These are phyloP conservation scores for Salix arbutifolia DNA, from an alignment of 345 rosid species.

Conservation along the genomic window DNA sequence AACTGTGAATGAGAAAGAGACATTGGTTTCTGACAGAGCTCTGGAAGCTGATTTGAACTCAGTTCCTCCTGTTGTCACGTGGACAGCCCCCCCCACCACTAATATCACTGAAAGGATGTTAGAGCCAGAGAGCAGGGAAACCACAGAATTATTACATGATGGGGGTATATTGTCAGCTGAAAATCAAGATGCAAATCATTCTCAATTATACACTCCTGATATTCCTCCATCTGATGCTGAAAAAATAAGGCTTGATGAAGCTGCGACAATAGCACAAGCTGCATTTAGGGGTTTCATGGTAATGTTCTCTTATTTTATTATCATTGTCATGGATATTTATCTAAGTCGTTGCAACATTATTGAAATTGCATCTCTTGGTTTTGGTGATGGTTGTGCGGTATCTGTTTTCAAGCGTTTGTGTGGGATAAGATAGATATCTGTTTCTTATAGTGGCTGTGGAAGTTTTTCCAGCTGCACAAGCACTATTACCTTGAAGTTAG, in stretches of 20 bases:
- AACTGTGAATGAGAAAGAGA: conserved; percentile 43
- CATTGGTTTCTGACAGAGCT: conserved; percentile 49
- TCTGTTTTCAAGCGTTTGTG: neutral
- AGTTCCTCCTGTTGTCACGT: conserved; percentile 42
- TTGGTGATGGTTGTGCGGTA: neutral
- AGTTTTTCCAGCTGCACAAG: neutral
- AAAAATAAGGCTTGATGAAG: conserved; percentile 49
- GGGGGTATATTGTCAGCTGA: conserved; percentile 30
- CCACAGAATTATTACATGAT: conserved; percentile 37
- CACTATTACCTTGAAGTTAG: neutral
- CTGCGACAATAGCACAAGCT: conserved; percentile 90
- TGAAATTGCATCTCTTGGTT: neutral
- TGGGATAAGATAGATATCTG: neutral
- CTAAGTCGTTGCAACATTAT: neutral
- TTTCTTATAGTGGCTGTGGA: neutral
- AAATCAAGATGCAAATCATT: conserved; percentile 28
- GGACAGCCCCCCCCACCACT: conserved; percentile 17
- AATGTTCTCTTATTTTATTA: conserved; percentile 21
- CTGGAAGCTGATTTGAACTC: conserved; percentile 45
- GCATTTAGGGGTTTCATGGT: conserved; percentile 95
- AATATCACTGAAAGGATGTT: conserved; percentile 38
- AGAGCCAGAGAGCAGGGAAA: conserved; percentile 43
- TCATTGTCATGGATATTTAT: neutral
- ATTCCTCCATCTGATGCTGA: conserved; percentile 43
- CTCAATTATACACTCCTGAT: conserved; percentile 23